Evolutionary conservation across 2,329 filamentous ascomycete species (phyloP), one percentile per base, ranked within the genome.

Genomic region (Harringtonia aguacate): DNA sequence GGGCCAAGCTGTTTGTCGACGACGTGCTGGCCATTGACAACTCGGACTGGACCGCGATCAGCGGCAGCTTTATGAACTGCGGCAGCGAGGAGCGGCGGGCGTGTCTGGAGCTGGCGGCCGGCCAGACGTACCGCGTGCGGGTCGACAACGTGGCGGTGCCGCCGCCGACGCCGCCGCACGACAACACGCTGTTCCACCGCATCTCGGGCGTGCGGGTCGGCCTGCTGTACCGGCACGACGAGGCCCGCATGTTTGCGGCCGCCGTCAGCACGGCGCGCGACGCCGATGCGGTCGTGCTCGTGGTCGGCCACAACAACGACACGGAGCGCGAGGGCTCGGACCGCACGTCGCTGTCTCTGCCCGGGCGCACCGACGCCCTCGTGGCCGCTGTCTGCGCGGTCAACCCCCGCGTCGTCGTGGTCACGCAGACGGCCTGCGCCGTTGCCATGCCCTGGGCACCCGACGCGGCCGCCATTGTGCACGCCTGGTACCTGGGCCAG

Each of bases 401-500:
- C 2, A 79, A 79, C 52, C 62, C 70, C 3, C 72, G 72, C 30
- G 35, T 29, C 1, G 37, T 43, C 12, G 44, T 49, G 13, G 80
- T 89, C 2, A 78, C 86, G 56, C 85, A 89, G 54, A 86, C 82
- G 0, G 86, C 85, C 30, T 86, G 84, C 0, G 84, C 85, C 0
- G 73, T 85, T 20, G 69, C 73, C 44, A 81, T 87, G 24, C 7
- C 7, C 81, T 48, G 44, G 47, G 41, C 20, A 4, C 38, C 30
- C 7, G 21, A 14, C 7, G 44, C 39, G 3, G 41, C 41, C 10
- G 39, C 42, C 21, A 14, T 86, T 81, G 80, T 88, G 1, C 83
- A 90, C 55, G 84, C 84, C 8, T 92, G 85, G 84, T 92, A 88
- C 55, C 84, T 85, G 48, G 86, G 86, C n/a, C 86, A 92, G 55